Percentiles rank a stretch among this genome's conserved stretches.
These are phyloP conservation scores for Pythium grandisporangium DNA, from an alignment of 352 stramenopile species.

Conservation along the genomic window DNA sequence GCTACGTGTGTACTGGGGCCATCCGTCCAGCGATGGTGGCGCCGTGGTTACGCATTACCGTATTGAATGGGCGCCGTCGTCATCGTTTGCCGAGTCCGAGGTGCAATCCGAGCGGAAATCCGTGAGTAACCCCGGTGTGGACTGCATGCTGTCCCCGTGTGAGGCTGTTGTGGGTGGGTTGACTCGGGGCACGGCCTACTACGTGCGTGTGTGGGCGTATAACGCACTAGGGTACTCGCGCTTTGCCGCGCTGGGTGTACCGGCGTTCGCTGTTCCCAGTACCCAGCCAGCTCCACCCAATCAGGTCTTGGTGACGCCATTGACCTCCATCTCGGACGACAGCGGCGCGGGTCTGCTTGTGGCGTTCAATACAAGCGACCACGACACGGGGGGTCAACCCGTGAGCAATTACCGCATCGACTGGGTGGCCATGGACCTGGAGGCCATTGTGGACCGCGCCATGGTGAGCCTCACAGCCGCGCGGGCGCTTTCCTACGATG, in stretches of 20 bases:
- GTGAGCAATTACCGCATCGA: conserved; percentile 90
- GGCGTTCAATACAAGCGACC: conserved; percentile 54
- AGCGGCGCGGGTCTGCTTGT: conserved; percentile 54
- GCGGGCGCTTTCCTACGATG: conserved; percentile 23
- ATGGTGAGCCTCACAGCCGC: conserved; percentile 15
- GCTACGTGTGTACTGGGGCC: conserved; percentile 83
- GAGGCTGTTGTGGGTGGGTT: conserved; percentile 80
- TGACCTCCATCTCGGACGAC: conserved; percentile 3
- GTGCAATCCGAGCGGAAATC: conserved; percentile 60
- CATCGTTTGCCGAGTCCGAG: conserved; percentile 75
- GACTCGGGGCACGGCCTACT: conserved; percentile 73
- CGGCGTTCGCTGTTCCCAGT: conserved; percentile 64
- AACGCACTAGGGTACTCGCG: conserved; percentile 90
- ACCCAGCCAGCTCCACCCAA: conserved; percentile 61
- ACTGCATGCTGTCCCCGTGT: conserved; percentile 75
- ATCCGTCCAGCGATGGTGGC: conserved; percentile 87
- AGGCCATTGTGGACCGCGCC: conserved; percentile 31
- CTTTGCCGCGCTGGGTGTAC: conserved; percentile 42
- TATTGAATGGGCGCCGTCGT: conserved; percentile 89
- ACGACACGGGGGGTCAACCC: conserved; percentile 69
- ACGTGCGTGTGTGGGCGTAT: conserved; percentile 87
- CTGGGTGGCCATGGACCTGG: conserved; percentile 88
- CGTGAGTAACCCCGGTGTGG: conserved; percentile 50
- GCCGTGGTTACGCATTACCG: conserved; percentile 91
- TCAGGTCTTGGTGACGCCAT: conserved; percentile 32